Evolutionary conservation across 1,284 basidiomycete species (phyloP).

Genomic region (Ceratobasidium papillatum): DNA sequence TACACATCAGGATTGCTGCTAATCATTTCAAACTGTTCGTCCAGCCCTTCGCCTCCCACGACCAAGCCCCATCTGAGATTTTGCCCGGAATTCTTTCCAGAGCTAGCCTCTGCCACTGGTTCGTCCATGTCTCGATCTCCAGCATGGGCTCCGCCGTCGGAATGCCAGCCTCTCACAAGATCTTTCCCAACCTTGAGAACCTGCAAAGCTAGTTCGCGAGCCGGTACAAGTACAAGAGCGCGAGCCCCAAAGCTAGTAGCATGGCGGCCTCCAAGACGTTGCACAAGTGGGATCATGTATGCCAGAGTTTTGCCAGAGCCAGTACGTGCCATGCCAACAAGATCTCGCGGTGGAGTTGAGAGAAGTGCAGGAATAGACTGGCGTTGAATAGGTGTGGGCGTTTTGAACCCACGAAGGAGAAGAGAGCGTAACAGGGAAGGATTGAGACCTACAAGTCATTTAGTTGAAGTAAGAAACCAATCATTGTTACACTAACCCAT

Average conservation of each 20-base stretch:
- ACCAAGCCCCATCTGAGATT: constrained; percentile 90
- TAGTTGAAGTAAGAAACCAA: not conserved
- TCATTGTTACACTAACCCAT: constrained; percentile 69
- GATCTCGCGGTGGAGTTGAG: constrained; percentile 86
- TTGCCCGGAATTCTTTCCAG: constrained; percentile 58
- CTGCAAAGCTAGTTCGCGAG: constrained; percentile 94
- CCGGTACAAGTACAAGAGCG: constrained; percentile 89
- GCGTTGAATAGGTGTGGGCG: constrained; percentile 96
- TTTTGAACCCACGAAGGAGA: constrained; percentile 92
- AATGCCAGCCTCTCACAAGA: constrained; percentile 77
- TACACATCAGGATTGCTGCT: constrained; percentile 94
- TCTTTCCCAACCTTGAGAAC: constrained; percentile 95
- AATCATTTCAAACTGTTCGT: constrained; percentile 97
- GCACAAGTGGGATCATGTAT: constrained; percentile 92
- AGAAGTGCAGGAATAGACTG: constrained; percentile 89
- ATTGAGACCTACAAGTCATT: constrained; percentile 71
- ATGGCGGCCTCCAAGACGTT: constrained; percentile 85
- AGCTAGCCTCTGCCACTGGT: constrained; percentile 58
- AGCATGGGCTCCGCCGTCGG: constrained; percentile 67
- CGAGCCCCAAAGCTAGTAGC: constrained; percentile 84
- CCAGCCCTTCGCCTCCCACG: constrained; percentile 94
- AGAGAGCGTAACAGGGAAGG: constrained; percentile 86
- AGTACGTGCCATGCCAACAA: constrained; percentile 98
- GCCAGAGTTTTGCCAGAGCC: constrained; percentile 98
- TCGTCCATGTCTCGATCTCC: constrained; percentile 70